Evolutionary conservation across 768 basidiomycete species (phyloP).

Genomic region (Myochromella boudieri): DNA sequence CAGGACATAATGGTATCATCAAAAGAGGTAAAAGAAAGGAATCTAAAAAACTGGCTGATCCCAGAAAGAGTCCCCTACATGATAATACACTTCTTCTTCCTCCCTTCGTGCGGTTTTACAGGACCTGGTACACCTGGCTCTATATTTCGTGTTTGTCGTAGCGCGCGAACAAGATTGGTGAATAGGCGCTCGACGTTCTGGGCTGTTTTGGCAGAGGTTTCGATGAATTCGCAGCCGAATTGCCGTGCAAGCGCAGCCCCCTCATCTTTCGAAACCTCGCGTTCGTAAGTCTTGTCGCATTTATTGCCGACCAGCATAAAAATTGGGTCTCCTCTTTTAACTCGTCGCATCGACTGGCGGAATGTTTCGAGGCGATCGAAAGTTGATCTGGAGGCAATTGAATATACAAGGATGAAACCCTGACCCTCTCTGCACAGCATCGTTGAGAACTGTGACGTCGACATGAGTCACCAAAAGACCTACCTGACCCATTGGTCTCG

Average conservation of each 20-base stretch:
- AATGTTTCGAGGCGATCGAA: slow-evolving; percentile 90
- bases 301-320: slow-evolving; percentile 98
- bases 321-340: slow-evolving; percentile 81
- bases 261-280: slow-evolving; percentile 91
- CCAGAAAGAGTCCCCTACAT: slow-evolving; percentile 72
- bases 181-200: slow-evolving; percentile 91
- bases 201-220: slow-evolving; percentile 95
- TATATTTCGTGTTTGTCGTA: slow-evolving; percentile 70
- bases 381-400: slow-evolving; percentile 90
- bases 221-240: slow-evolving; percentile 92
- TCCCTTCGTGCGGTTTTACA: slow-evolving; percentile 39
- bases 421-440: slow-evolving; percentile 76
- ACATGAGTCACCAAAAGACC: slow-evolving; percentile 29
- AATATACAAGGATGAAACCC: slow-evolving; percentile 97
- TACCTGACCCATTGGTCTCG: slow-evolving; percentile 98
- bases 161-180: slow-evolving; percentile 78
- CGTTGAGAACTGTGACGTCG: slow-evolving; percentile 9
- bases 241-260: slow-evolving; percentile 77
- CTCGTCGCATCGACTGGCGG: slow-evolving; percentile 85
- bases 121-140: slow-evolving; percentile 42
- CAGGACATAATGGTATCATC: slow-evolving; percentile 73
- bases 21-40: slow-evolving; percentile 67
- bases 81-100: slow-evolving; percentile 67
- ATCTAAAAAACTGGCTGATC: slow-evolving; percentile 68
- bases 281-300: slow-evolving; percentile 86